Conservation (phyloP, 2,329 filamentous ascomycete species). For the Didymella glomerata region DNA sequence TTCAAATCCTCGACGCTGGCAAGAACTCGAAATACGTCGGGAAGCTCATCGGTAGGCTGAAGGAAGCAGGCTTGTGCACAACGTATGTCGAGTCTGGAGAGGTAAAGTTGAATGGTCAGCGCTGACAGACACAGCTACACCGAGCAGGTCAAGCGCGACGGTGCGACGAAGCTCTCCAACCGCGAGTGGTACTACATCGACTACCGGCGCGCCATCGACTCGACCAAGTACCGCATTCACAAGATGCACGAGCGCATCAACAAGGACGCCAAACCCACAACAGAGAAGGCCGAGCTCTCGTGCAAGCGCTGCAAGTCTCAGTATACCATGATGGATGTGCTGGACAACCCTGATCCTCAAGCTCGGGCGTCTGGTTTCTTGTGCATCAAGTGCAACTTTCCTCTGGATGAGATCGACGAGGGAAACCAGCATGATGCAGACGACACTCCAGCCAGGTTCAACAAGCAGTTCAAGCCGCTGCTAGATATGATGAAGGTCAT, state of each 20-base stretch:
- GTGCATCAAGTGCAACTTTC: slow-evolving; percentile 78
- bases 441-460: slow-evolving; percentile 63
- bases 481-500: slow-evolving; percentile 79
- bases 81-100: slow-evolving; percentile 64
- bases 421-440: slow-evolving; percentile 42
- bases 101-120: slow-evolving; percentile 5
- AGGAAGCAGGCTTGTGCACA: slow-evolving; percentile 84
- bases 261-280: slow-evolving; percentile 77
- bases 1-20: slow-evolving; percentile 74
- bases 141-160: slow-evolving; percentile 79
- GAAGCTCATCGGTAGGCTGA: slow-evolving; percentile 84
- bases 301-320: slow-evolving; percentile 83
- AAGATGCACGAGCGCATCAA: slow-evolving; percentile 89
- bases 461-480: slow-evolving; percentile 81
- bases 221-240: slow-evolving; percentile 93
- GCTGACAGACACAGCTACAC: slow-evolving; percentile 63
- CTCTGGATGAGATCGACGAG: slow-evolving; percentile 57
- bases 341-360: slow-evolving; percentile 73
- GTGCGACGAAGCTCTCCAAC: slow-evolving; percentile 81
- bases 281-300: slow-evolving; percentile 89
- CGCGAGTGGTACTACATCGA: slow-evolving; percentile 98
- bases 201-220: slow-evolving; percentile 91
- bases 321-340: slow-evolving; percentile 88
- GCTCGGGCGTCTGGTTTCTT: slow-evolving; percentile 70
- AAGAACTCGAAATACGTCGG: slow-evolving; percentile 93